A percentile compares a stretch with the other conserved stretches of the same genome.
phyloP scores from a whole-genome alignment of 306 rosid species.

The Prunus kanzakura region DNA sequence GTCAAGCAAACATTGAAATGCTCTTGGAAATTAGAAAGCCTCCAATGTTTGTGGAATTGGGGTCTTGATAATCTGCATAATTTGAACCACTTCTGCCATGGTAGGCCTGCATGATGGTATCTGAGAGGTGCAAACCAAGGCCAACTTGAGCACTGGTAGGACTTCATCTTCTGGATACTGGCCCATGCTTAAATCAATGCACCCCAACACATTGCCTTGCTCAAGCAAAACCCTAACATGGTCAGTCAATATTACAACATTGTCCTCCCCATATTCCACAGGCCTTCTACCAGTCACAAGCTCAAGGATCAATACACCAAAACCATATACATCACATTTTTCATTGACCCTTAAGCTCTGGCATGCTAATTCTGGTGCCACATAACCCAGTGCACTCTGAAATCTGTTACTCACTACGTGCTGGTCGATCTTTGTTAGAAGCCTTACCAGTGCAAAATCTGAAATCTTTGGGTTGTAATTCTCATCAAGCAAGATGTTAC shows the following conservation, averaged over 20 bases:
- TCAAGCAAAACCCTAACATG: slow-evolving; percentile 72
- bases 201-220: slow-evolving; percentile 69
- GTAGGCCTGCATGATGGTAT: slow-evolving; percentile 84
- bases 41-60: slow-evolving; percentile 76
- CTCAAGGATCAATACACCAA: slow-evolving; percentile 76
- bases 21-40: slow-evolving; percentile 23
- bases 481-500: slow-evolving; percentile 71
- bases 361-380: slow-evolving; percentile 83
- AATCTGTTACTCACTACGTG: slow-evolving; percentile 69
- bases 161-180: slow-evolving; percentile 76
- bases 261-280: slow-evolving; percentile 82
- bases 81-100: slow-evolving; percentile 83
- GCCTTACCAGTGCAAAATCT: slow-evolving; percentile 70
- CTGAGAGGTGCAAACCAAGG: slow-evolving; percentile 77
- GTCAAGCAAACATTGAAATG: not conserved
- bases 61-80: slow-evolving; percentile 70
- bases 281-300: slow-evolving; percentile 81
- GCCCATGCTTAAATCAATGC: slow-evolving; percentile 64
- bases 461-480: slow-evolving; percentile 59
- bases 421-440: slow-evolving; percentile 55
- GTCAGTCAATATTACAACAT: slow-evolving; percentile 65
- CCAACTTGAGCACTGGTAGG: slow-evolving; percentile 68
- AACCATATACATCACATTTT: slow-evolving; percentile 78
- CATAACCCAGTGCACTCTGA: slow-evolving; percentile 73
- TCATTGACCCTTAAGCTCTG: slow-evolving; percentile 78